These are phyloP conservation scores for Rhizomucor miehei DNA, from an alignment of 371 early-diverging fungal species.

Conservation along the genomic window DNA sequence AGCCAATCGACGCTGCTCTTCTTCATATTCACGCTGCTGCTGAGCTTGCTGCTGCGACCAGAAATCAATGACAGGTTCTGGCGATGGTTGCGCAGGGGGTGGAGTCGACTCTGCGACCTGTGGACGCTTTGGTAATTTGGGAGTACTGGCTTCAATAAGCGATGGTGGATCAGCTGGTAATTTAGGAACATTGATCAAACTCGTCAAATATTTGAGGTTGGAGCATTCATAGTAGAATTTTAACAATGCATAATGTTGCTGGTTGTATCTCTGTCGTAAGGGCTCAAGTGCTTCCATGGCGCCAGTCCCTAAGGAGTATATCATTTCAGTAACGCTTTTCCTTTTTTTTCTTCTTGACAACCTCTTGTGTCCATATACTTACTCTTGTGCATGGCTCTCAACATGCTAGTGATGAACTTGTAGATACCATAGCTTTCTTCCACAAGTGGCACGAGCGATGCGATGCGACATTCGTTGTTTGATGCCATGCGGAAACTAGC, in stretches of 20 bases:
- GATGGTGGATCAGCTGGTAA: conserved; percentile 79
- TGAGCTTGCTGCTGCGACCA: conserved; percentile 66
- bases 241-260: conserved; percentile 80
- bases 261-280: conserved; percentile 82
- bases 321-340: not conserved
- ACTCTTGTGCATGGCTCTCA: conserved; percentile 95
- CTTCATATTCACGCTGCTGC: conserved; percentile 72
- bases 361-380: conserved; percentile 22
- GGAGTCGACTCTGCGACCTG: conserved; percentile 20
- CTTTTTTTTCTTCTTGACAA: not conserved
- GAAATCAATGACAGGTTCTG: conserved; percentile 58
- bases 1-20: conserved; percentile 62
- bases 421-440: conserved; percentile 96
- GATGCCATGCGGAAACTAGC: conserved; percentile 78
- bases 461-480: conserved; percentile 93
- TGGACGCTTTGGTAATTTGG: conserved; percentile 37
- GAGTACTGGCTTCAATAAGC: conserved; percentile 52
- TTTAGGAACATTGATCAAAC: conserved; percentile 88
- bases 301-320: conserved; percentile 39
- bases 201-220: conserved; percentile 86
- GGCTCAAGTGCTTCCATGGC: conserved; percentile 89
- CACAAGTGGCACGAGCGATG: conserved; percentile 93
- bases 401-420: conserved; percentile 92
- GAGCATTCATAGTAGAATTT: conserved; percentile 93
- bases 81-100: conserved; percentile 52